These are phyloP conservation scores for Rubroboletus satanas DNA, from an alignment of 768 basidiomycete genomes.

Conservation along the genomic window DNA sequence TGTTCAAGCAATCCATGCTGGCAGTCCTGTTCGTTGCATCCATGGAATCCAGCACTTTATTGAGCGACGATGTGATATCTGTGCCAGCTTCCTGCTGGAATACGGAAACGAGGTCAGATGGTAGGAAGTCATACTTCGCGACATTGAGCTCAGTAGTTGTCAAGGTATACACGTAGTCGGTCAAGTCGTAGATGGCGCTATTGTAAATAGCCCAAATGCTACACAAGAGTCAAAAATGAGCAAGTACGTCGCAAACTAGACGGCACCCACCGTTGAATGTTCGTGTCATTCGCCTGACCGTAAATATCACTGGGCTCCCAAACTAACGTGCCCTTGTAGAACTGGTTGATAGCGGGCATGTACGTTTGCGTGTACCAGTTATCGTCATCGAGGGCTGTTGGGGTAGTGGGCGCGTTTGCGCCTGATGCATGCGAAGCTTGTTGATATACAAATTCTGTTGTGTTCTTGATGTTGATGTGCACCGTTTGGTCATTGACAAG, in stretches of 20 bases:
- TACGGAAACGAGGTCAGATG: conserved; percentile 43
- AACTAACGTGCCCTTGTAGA: conserved; percentile 59
- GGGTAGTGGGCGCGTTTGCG: conserved; percentile 33
- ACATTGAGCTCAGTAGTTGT: conserved; percentile 39
- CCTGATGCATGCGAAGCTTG: conserved; percentile 61
- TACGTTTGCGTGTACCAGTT: conserved; percentile 59
- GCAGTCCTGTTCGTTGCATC: conserved; percentile 35
- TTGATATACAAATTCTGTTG: conserved; percentile 36
- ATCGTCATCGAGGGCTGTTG: conserved; percentile 33
- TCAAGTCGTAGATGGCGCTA: conserved; percentile 55
- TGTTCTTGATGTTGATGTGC: conserved; percentile 44
- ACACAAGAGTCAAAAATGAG: conserved; percentile 4
- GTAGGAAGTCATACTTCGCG: conserved; percentile 50
- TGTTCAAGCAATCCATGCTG: conserved; percentile 52
- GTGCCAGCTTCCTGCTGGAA: conserved; percentile 58
- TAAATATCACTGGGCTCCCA: conserved; percentile 39
- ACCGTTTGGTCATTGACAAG: conserved; percentile 49
- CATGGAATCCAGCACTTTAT: conserved; percentile 43
- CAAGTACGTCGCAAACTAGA: conserved; percentile 8
- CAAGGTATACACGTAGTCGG: conserved; percentile 64
- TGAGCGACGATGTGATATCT: conserved; percentile 53
- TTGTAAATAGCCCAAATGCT: conserved; percentile 63
- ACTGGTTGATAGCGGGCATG: conserved; percentile 52
- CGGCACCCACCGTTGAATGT: conserved; percentile 27
- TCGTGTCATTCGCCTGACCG: conserved; percentile 36